Conservation (phyloP, 2,329 filamentous ascomycete genomes). For the Phoma sp. region DNA sequence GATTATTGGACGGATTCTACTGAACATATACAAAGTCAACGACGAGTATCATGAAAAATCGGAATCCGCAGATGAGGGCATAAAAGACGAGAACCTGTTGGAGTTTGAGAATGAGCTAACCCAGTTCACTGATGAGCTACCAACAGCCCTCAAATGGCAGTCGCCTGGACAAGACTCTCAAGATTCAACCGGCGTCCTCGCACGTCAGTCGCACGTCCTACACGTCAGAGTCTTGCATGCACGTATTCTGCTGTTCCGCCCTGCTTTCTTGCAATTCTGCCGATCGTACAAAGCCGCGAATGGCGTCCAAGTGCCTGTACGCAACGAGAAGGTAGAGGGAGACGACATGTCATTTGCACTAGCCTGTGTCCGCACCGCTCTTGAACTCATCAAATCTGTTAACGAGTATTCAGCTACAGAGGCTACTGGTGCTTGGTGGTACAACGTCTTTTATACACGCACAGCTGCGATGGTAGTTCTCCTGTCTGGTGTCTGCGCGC, state of each 20-base stretch:
- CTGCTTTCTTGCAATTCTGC: slow-evolving; percentile 3
- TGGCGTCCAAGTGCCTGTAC: background rate
- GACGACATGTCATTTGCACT: background rate
- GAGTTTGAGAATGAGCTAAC: slow-evolving; percentile 3
- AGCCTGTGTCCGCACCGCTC: background rate
- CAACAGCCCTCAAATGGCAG: background rate
- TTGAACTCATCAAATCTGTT: slow-evolving; percentile 2
- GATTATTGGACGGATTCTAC: slow-evolving; percentile 11
- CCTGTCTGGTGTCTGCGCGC: slow-evolving; percentile 4
- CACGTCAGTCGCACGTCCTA: slow-evolving; percentile 15
- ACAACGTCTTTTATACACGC: slow-evolving; percentile 20
- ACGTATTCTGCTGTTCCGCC: slow-evolving; percentile 3
- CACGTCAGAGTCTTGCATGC: slow-evolving; percentile 15
- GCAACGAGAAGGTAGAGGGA: background rate
- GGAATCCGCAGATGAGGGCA: background rate
- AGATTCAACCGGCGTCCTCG: background rate
- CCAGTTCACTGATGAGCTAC: background rate
- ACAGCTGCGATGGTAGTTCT: slow-evolving; percentile 15
- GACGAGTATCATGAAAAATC: background rate
- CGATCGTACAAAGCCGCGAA: background rate
- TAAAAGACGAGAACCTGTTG: background rate
- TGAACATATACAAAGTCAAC: slow-evolving; percentile 12
- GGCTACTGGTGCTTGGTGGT: slow-evolving; percentile 19
- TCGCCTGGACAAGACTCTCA: background rate
- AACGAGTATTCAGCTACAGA: slow-evolving; percentile 5